Conservation (phyloP, 176 grass and related monocot genomes). For the Thinopyrum elongatum region DNA sequence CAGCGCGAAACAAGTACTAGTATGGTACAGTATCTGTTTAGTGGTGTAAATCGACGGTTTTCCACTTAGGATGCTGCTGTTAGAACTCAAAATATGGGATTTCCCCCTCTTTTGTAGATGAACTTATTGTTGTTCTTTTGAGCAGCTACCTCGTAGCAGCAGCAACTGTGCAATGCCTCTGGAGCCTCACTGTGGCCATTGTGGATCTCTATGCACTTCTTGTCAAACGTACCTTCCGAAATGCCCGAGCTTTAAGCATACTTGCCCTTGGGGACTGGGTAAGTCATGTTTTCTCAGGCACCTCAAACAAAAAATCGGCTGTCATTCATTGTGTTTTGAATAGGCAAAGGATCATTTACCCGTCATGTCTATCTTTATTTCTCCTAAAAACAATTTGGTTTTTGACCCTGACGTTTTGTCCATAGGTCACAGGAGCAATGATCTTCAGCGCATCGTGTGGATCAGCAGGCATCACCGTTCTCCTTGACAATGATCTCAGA, state of each 20-base stretch:
- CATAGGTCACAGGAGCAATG: slow-evolving; percentile 70
- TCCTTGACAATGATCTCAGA: neutral
- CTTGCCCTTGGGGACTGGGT: slow-evolving; percentile 82
- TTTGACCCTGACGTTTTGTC: neutral
- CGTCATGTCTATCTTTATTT: neutral
- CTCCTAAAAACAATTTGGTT: neutral
- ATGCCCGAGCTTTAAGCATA: slow-evolving; percentile 43
- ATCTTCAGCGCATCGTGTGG: slow-evolving; percentile 64
- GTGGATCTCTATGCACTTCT: slow-evolving; percentile 78
- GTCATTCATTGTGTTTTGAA: neutral
- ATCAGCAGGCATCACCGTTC: neutral
- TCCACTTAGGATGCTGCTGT: too few species aligned
- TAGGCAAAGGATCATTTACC: neutral
- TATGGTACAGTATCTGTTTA: too few species aligned
- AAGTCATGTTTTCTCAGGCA: slow-evolving; percentile 16
- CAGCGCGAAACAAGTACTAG: too few species aligned
- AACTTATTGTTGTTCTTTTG: slow-evolving; percentile 19
- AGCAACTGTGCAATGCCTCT: neutral
- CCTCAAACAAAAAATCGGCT: neutral
- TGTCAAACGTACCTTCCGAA: slow-evolving; percentile 62
- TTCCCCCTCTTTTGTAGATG: neutral
- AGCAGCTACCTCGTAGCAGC: slow-evolving; percentile 75
- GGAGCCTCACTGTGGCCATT: slow-evolving; percentile 72
- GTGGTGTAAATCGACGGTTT: too few species aligned
- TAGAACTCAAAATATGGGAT: too few species aligned